Evolutionary conservation across 768 basidiomycete genomes (phyloP), one percentile per base, ranked within the genome.

Genomic region (Lactarius indigo): DNA sequence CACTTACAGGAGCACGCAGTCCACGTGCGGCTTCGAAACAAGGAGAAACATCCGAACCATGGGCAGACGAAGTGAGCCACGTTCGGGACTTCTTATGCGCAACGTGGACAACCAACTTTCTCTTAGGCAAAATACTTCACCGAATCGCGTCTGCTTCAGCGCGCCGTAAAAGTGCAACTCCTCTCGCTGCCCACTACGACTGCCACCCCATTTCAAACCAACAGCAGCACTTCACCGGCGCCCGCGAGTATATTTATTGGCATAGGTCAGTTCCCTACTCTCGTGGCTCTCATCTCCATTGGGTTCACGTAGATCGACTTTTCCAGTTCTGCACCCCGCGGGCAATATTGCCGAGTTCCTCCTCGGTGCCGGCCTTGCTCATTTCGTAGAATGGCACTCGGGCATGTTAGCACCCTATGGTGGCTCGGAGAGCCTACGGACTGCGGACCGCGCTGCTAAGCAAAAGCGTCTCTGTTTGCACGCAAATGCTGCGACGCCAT

Each of bases 351-450:
- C 94, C 15, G 93, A 96, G 71, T 87, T 91, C 76, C 82, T 99
- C 44, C 87, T 94, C 33, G 85, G 84, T 5, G 85, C 86, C 55
- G 96, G 96, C 33, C 81, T 98, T 2, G 96, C 96, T 20, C 89
- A 93, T 64, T 84, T 98, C 59, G 89, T 98, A 65, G 96, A 96
- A 74, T 98, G 96, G 96, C 96, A 99, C 75, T 95, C 96, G 18
- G 96, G 96, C 26, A 90, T 98, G 84, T 85, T 99, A 26, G 87
- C 93, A 1, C 84, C 82, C 61, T 81, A 83, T 60, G 94, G 94
- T 47, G 91, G 87, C 5, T 92, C 98, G 86, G 94, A 96, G 72
- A 87, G 87, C 50, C 83, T 98, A 33, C 87, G 96, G 60, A 84
- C 86, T 1, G 93, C 92, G 0, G 96, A 98, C 78, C 89, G 84